These are phyloP conservation scores for Pestalotiopsis sp. DNA, from an alignment of 2,329 filamentous ascomycete species.

Conservation along the genomic window DNA sequence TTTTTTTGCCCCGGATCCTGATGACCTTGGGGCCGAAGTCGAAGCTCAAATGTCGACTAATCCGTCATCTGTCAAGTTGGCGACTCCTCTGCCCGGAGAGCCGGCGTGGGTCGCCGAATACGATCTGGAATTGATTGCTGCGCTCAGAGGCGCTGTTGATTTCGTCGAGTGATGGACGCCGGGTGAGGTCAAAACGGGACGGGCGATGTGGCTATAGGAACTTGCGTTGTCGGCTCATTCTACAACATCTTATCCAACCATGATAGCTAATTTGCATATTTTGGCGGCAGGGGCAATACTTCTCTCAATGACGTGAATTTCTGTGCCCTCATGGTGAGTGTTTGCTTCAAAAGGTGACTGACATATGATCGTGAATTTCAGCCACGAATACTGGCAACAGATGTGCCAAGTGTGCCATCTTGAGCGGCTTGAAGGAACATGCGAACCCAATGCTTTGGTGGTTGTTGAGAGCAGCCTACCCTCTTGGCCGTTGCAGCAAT, in stretches of 20 bases:
- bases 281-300: background rate
- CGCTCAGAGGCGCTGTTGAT: slow-evolving; percentile 28
- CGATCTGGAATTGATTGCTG: slow-evolving; percentile 27
- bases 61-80: background rate
- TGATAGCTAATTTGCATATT: background rate
- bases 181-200: background rate
- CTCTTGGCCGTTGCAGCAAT: background rate
- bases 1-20: background rate
- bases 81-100: slow-evolving; percentile 10
- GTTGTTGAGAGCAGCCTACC: background rate
- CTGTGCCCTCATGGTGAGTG: too few species aligned
- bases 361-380: too few species aligned
- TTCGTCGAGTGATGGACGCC: slow-evolving; percentile 25
- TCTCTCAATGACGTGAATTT: background rate
- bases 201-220: background rate
- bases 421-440: too few species aligned
- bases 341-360: too few species aligned
- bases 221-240: background rate
- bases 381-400: too few species aligned
- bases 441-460: background rate
- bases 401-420: too few species aligned
- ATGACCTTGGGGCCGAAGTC: background rate
- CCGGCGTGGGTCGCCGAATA: slow-evolving; percentile 29
- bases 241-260: background rate
- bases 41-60: background rate